phyloP scores from a whole-genome alignment of 805 yeast species.

The Pichia insulana region DNA sequence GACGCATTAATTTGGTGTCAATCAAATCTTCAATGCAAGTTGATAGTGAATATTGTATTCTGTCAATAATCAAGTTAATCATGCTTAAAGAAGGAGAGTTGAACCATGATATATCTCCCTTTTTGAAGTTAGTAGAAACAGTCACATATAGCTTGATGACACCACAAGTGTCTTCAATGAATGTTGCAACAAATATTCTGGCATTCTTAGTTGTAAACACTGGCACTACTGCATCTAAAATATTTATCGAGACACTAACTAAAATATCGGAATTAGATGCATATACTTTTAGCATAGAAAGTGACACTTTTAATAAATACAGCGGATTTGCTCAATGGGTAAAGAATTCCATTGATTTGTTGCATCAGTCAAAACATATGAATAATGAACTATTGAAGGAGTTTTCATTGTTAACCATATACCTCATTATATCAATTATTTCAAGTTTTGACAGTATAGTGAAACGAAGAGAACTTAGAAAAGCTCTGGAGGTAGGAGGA shows the following conservation, averaged over 20 bases:
- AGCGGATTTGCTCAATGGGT: conserved; percentile 14
- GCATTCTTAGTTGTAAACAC: conserved; percentile 34
- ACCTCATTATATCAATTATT: conserved; percentile 59
- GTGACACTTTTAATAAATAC: conserved; percentile 2
- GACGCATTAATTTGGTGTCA: conserved; percentile 36
- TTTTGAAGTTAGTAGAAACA: conserved; percentile 43
- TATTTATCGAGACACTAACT: conserved; percentile 7
- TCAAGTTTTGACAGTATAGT: conserved; percentile 28
- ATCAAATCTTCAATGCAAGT: conserved; percentile 38
- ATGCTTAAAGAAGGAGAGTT: conserved; percentile 52
- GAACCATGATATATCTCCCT: conserved; percentile 45
- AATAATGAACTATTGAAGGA: conserved; percentile 31
- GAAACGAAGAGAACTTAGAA: conserved; percentile 49
- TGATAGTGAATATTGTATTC: conserved; percentile 67
- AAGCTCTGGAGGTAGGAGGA: conserved; percentile 51
- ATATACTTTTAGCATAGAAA: not conserved
- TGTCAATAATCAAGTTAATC: conserved; percentile 69
- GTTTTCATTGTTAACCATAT: conserved; percentile 61
- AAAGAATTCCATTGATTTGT: conserved; percentile 11
- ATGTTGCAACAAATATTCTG: conserved; percentile 70
- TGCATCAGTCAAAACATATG: conserved; percentile 1
- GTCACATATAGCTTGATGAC: conserved; percentile 68
- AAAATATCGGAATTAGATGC: not conserved
- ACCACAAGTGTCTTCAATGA: conserved; percentile 65
- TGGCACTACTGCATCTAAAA: conserved; percentile 12